Evolutionary conservation across 164 flowering plant genomes (phyloP).

Genomic region (Vitis rupestris): DNA sequence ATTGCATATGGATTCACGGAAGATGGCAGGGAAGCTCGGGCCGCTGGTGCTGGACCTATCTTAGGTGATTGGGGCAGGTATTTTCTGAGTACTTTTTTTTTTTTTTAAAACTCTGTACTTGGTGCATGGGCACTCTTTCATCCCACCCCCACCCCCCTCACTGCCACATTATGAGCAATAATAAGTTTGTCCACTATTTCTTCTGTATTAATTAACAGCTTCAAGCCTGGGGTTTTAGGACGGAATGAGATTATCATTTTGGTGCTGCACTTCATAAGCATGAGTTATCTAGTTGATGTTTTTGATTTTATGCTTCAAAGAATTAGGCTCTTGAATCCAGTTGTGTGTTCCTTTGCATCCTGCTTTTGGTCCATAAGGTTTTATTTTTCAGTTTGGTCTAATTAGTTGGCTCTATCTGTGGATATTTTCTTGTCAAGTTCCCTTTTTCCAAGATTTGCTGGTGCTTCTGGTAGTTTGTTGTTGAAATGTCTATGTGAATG

Average conservation of each 20-base stretch:
- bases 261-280: not conserved
- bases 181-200: not conserved
- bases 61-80: slow-evolving; percentile 99
- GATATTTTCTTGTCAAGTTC: too few relatives aligned
- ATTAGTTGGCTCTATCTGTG: too few relatives aligned
- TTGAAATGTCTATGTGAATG: too few relatives aligned
- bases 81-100: not conserved
- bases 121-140: not conserved
- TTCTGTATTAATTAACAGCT: not conserved
- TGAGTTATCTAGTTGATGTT: not conserved
- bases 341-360: not conserved
- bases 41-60: slow-evolving; percentile 96
- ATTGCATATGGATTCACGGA: slow-evolving; percentile 87
- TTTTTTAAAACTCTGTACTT: not conserved
- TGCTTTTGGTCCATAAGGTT: too few relatives aligned
- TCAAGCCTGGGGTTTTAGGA: not conserved
- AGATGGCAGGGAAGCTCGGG: slow-evolving; percentile 93
- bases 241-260: not conserved
- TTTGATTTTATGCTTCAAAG: not conserved
- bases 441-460: too few relatives aligned
- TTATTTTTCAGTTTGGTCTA: too few relatives aligned
- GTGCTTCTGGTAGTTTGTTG: too few relatives aligned
- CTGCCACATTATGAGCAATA: not conserved
- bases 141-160: not conserved
- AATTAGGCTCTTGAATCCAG: not conserved